Percentiles rank a stretch among this genome's conserved stretches.
Conservation (phyloP, 2,329 filamentous ascomycete species). For the Dryadomyces quercivorus region DNA sequence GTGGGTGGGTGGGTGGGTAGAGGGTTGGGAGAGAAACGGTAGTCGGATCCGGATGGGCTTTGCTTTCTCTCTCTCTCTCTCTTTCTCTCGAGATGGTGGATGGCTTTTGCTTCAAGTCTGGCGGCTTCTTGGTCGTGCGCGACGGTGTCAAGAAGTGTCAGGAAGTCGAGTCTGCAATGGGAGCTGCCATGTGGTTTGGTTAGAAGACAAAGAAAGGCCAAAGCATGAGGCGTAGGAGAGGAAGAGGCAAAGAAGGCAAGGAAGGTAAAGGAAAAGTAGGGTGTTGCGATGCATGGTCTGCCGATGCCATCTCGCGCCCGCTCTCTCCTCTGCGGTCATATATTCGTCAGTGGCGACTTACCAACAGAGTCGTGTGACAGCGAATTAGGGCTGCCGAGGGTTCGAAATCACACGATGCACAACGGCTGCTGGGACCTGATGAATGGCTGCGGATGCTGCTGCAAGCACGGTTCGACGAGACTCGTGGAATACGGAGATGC, state of each 20-base stretch:
- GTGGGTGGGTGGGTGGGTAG: background rate
- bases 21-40: background rate
- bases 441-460: background rate
- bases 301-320: background rate
- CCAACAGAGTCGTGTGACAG: background rate
- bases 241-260: background rate
- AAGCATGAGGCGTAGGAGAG: background rate
- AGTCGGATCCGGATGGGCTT: background rate
- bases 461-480: background rate
- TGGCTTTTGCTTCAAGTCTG: no score
- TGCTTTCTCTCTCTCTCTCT: background rate
- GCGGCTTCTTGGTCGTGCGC: no score
- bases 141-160: background rate
- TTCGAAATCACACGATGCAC: background rate
- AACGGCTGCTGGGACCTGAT: background rate
- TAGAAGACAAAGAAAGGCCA: background rate
- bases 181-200: background rate
- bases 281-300: background rate
- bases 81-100: background rate
- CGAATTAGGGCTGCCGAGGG: background rate
- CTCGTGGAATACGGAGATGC: background rate
- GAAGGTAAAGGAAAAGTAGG: no score
- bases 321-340: background rate
- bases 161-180: background rate
- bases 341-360: background rate